Evolutionary conservation across 2,329 filamentous ascomycete species (phyloP).

Genomic region (Aurifilum marmelostoma): DNA sequence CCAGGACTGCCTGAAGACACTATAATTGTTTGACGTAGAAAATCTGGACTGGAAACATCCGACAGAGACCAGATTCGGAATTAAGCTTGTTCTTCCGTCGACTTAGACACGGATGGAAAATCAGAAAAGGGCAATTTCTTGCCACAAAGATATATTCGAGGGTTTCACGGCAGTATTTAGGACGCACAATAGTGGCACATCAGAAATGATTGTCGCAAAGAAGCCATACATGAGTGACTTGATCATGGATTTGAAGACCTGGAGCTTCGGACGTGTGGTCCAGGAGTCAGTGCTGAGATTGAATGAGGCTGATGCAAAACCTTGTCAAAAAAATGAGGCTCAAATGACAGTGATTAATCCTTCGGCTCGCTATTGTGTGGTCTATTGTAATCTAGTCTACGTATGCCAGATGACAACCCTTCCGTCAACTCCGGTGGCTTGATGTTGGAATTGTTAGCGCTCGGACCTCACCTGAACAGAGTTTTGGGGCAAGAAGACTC

Average conservation of each 20-base stretch:
- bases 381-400: constrained; percentile 45
- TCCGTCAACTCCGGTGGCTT: constrained; percentile 82
- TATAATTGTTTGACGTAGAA: no score
- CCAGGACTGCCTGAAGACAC: no score
- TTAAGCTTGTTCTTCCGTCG: not conserved
- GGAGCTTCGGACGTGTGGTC: constrained; percentile 15
- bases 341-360: constrained; percentile 15
- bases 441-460: constrained; percentile 39
- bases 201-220: constrained; percentile 16
- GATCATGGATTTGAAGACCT: constrained; percentile 15
- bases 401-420: constrained; percentile 78
- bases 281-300: constrained; percentile 25
- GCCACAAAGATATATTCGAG: not conserved
- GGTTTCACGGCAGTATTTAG: not conserved
- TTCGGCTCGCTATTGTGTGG: constrained; percentile 22
- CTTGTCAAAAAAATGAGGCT: constrained; percentile 23
- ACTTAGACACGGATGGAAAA: not conserved
- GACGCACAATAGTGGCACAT: not conserved
- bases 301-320: constrained; percentile 21
- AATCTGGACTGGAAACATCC: no score
- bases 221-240: constrained; percentile 10
- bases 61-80: no score
- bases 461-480: constrained; percentile 28
- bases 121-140: not conserved
- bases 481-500: constrained; percentile 47